phyloP scores from a whole-genome alignment of 306 rosid species.

The Glycine tomentella region DNA sequence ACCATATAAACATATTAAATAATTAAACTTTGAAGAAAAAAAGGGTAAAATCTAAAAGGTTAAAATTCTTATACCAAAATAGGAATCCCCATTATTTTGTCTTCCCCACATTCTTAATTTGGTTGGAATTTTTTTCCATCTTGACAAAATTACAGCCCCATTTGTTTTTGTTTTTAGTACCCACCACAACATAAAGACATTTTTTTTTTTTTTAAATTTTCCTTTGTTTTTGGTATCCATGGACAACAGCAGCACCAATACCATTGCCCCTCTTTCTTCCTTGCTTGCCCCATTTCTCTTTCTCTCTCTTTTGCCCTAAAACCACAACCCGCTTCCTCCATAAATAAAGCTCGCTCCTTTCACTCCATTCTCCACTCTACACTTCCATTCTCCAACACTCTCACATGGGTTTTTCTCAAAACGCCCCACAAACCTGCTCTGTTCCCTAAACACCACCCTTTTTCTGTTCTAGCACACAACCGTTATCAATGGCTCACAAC shows the following conservation, averaged over 20 bases:
- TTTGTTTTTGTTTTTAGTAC: background rate
- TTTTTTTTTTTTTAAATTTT: slow-evolving; percentile 19
- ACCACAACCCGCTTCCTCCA: slow-evolving; percentile 57
- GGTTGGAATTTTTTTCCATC: background rate
- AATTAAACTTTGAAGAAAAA: background rate
- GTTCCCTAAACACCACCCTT: slow-evolving; percentile 45
- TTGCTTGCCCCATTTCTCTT: slow-evolving; percentile 32
- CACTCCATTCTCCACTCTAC: slow-evolving; percentile 34
- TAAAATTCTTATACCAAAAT: background rate
- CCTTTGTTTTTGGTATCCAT: slow-evolving; percentile 37
- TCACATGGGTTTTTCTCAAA: slow-evolving; percentile 43
- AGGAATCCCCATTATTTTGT: slow-evolving; percentile 18
- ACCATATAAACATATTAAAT: background rate
- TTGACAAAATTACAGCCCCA: slow-evolving; percentile 30
- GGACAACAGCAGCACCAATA: slow-evolving; percentile 10
- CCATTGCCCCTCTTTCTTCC: no score
- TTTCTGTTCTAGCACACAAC: slow-evolving; percentile 41
- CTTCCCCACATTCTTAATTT: background rate
- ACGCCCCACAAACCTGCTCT: slow-evolving; percentile 47
- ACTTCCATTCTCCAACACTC: slow-evolving; percentile 32
- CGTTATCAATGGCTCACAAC: slow-evolving; percentile 63
- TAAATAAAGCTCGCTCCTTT: slow-evolving; percentile 64
- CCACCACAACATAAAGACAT: background rate
- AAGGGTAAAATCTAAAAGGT: background rate
- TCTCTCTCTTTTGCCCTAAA: slow-evolving; percentile 61